Evolutionary conservation across 2,329 filamentous ascomycete genomes (phyloP).

Genomic region (Stagonosporopsis vannaccii): DNA sequence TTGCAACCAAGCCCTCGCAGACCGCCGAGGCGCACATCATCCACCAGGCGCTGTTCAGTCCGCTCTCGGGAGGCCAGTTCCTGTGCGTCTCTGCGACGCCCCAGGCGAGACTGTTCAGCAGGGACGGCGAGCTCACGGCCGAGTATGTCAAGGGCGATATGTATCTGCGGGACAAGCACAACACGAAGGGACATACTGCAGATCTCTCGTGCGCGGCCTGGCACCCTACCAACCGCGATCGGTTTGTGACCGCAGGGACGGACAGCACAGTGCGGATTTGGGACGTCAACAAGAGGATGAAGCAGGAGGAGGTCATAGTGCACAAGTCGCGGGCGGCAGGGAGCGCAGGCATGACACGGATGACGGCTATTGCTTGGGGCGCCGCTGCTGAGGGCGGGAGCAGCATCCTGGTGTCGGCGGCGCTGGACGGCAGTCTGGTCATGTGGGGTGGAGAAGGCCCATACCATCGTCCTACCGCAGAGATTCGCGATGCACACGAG

Average conservation of each 20-base stretch:
- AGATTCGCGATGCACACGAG: slow-evolving; percentile 83
- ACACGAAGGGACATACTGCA: slow-evolving; percentile 95
- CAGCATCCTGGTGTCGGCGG: slow-evolving; percentile 80
- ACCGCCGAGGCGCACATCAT: slow-evolving; percentile 86
- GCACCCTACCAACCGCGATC: slow-evolving; percentile 84
- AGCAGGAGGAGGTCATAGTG: slow-evolving; percentile 92
- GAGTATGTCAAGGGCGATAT: slow-evolving; percentile 98
- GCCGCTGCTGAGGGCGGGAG: slow-evolving; percentile 76
- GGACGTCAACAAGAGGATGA: slow-evolving; percentile 90
- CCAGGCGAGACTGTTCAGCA: slow-evolving; percentile 86
- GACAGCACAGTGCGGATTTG: slow-evolving; percentile 96
- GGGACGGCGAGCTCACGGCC: slow-evolving; percentile 84
- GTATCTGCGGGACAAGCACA: slow-evolving; percentile 96
- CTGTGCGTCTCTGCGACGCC: slow-evolving; percentile 88
- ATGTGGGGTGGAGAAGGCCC: slow-evolving; percentile 94
- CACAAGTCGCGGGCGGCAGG: slow-evolving; percentile 93
- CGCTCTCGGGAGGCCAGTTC: slow-evolving; percentile 77
- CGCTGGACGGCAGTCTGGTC: slow-evolving; percentile 85
- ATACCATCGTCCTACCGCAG: slow-evolving; percentile 79
- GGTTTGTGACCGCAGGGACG: slow-evolving; percentile 89
- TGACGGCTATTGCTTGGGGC: slow-evolving; percentile 93
- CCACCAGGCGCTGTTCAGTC: slow-evolving; percentile 86
- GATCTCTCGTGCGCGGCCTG: slow-evolving; percentile 89
- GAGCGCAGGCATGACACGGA: slow-evolving; percentile 86
- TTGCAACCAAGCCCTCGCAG: slow-evolving; percentile 73